A percentile compares a stretch with the other conserved stretches of the same genome.
phyloP scores from a whole-genome alignment of 305 asterid species.

The Solanum hybrid region DNA sequence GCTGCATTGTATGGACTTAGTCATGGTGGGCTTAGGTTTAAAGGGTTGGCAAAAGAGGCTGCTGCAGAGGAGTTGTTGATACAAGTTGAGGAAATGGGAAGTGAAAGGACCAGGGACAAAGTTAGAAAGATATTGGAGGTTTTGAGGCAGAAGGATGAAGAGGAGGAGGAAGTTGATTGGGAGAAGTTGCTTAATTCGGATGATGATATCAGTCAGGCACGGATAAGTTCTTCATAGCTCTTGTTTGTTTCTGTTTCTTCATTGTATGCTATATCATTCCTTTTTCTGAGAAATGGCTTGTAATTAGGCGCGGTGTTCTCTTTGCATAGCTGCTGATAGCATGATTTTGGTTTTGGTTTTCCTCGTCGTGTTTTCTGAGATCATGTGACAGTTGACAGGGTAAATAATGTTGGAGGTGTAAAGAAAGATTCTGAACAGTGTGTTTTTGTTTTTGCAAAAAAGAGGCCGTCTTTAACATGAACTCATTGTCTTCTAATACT shows the following conservation, averaged over 20 bases:
- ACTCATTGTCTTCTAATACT: not conserved
- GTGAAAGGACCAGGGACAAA: conserved; percentile 31
- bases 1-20: conserved; percentile 61
- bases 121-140: conserved; percentile 51
- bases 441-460: not conserved
- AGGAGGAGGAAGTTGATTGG: conserved; percentile 73
- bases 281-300: conserved; percentile 9
- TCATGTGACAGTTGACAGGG: not conserved
- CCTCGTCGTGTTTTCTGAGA: not conserved
- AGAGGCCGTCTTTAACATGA: not conserved
- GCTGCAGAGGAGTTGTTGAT: conserved; percentile 52
- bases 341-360: conserved; percentile 1
- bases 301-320: not conserved
- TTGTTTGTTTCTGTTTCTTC: not conserved
- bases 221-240: conserved; percentile 5
- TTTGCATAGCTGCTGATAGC: not conserved
- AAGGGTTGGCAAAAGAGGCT: conserved; percentile 79
- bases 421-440: conserved; percentile 1
- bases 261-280: not conserved
- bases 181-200: conserved; percentile 58
- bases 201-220: conserved; percentile 28
- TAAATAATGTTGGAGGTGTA: conserved; percentile 6
- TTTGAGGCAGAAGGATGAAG: conserved; percentile 56
- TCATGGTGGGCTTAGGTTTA: conserved; percentile 77
- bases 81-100: conserved; percentile 34